Evolutionary conservation across 148 eudicot genomes (phyloP).

Genomic region (Selenicereus undatus): DNA sequence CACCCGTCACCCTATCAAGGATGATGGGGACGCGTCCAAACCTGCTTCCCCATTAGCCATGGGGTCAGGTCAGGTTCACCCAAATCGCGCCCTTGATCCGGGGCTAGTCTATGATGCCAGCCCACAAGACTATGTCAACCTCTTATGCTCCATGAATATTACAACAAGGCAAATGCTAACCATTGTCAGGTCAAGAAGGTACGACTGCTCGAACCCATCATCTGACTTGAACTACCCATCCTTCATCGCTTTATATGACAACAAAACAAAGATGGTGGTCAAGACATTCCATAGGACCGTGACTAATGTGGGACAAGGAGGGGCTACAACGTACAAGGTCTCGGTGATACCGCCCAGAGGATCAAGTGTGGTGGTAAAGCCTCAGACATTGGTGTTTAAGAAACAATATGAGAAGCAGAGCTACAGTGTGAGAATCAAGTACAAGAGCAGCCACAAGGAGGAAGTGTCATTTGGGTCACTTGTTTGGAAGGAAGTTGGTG

Average conservation of each 20-base stretch:
- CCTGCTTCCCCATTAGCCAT: constrained; percentile 39
- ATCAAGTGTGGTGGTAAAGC: constrained; percentile 20
- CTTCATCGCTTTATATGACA: constrained; percentile 27
- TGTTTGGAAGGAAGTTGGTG: constrained; percentile 33
- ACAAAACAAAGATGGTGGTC: constrained; percentile 5
- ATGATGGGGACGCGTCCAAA: constrained; percentile 3
- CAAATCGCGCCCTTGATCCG: constrained; percentile 40
- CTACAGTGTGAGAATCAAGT: constrained; percentile 26
- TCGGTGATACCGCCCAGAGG: constrained; percentile 18
- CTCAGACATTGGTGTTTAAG: constrained; percentile 28
- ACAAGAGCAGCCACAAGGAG: not conserved
- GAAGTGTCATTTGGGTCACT: constrained; percentile 26
- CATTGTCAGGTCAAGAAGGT: constrained; percentile 23
- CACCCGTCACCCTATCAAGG: constrained; percentile 25
- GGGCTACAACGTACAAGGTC: constrained; percentile 26
- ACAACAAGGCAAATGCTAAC: constrained; percentile 21
- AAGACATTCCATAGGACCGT: constrained; percentile 31
- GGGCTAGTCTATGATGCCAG: constrained; percentile 35
- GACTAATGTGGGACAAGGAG: constrained; percentile 23
- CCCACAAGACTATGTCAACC: constrained; percentile 30
- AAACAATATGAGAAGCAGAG: constrained; percentile 27
- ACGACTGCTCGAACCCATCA: constrained; percentile 28
- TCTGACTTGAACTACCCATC: constrained; percentile 40
- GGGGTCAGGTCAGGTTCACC: constrained; percentile 41
- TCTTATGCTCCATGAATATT: constrained; percentile 33